Evolutionary conservation across 2,329 filamentous ascomycete genomes (phyloP).

Genomic region (Botrytis byssoidea): DNA sequence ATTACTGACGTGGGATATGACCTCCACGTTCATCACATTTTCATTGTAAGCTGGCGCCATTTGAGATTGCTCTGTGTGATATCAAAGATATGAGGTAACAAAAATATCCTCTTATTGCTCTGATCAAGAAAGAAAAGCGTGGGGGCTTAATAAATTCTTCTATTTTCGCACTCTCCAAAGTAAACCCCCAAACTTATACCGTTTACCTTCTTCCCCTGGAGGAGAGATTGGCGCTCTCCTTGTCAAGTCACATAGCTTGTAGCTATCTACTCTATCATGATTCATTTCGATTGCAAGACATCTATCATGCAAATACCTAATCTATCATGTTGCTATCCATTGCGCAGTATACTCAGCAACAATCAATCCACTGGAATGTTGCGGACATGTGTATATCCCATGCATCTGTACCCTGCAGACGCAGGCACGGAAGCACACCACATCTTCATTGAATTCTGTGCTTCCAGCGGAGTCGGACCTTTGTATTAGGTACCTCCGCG

Average conservation of each 20-base stretch:
- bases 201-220: neutral
- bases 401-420: constrained; percentile 19
- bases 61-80: constrained; percentile 16
- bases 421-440: constrained; percentile 20
- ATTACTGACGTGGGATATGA: constrained; percentile 20
- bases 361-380: constrained; percentile 1
- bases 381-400: constrained; percentile 2
- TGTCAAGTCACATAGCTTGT: constrained; percentile 27
- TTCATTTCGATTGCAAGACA: constrained; percentile 18
- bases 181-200: constrained; percentile 25
- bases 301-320: constrained; percentile 3
- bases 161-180: constrained; percentile 5
- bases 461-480: constrained; percentile 4
- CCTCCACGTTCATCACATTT: constrained; percentile 6
- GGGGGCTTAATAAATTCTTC: constrained; percentile 11
- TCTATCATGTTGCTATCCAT: constrained; percentile 20
- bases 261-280: constrained; percentile 30
- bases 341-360: neutral
- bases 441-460: constrained; percentile 1
- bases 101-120: neutral
- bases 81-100: constrained; percentile 16
- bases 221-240: neutral
- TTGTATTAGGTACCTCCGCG: neutral
- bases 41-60: constrained; percentile 30
- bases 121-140: constrained; percentile 16